phyloP scores from a whole-genome alignment of 768 basidiomycete species.

The Lactifluus pinguis region DNA sequence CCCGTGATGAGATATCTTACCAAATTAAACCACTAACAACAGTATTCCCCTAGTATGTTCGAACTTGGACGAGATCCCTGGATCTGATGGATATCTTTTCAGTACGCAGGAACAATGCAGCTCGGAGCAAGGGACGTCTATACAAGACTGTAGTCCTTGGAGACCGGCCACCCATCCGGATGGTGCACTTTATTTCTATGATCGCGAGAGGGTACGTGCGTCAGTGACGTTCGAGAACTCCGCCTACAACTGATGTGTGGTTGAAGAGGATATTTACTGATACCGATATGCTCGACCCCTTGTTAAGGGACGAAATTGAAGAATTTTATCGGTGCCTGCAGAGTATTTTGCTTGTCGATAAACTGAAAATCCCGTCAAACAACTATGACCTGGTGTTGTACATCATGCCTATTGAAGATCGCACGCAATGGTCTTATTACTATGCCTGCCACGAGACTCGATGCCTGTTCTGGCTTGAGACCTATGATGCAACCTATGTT shows the following conservation, averaged over 20 bases:
- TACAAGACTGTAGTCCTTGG: conserved; percentile 30
- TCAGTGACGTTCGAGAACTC: background rate
- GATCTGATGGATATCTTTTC: background rate
- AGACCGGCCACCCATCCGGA: conserved; percentile 44
- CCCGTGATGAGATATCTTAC: background rate
- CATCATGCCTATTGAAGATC: conserved; percentile 24
- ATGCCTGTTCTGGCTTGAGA: conserved; percentile 45
- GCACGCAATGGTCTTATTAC: conserved; percentile 34
- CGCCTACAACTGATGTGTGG: background rate
- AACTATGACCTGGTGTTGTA: conserved; percentile 16
- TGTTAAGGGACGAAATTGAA: conserved; percentile 28
- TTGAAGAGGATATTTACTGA: conserved; percentile 47
- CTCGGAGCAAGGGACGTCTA: background rate
- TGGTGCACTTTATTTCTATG: conserved; percentile 50
- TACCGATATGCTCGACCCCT: conserved; percentile 37
- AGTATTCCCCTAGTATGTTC: background rate
- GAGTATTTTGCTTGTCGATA: conserved; percentile 6
- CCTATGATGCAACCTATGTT: conserved; percentile 30
- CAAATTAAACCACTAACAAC: background rate
- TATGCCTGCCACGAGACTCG: conserved; percentile 40
- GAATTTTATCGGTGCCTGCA: conserved; percentile 19
- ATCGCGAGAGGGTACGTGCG: conserved; percentile 34
- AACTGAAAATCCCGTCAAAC: conserved; percentile 15
- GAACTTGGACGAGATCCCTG: background rate
- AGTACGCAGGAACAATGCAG: background rate